Evolutionary conservation across 495 filamentous ascomycete species (phyloP).

Genomic region (Xanthoparmelia taractica): DNA sequence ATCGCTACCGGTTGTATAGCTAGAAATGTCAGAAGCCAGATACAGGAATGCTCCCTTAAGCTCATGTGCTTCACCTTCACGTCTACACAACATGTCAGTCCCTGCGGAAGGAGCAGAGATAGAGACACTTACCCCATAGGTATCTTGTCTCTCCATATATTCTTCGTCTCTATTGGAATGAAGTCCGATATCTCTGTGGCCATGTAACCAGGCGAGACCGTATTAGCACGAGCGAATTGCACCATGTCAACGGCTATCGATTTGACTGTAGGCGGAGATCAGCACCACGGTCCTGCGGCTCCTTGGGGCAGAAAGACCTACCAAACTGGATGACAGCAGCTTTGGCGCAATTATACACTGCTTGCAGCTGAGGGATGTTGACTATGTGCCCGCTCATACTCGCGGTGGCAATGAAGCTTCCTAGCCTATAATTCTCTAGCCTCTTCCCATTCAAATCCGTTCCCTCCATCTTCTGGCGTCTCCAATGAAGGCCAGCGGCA

Average conservation of each 20-base stretch:
- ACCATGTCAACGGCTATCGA: slow-evolving; percentile 83
- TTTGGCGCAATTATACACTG: slow-evolving; percentile 84
- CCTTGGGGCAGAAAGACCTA: slow-evolving; percentile 32
- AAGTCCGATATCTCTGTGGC: slow-evolving; percentile 75
- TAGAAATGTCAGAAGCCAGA: slow-evolving; percentile 72
- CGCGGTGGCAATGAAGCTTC: slow-evolving; percentile 71
- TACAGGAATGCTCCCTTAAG: slow-evolving; percentile 88
- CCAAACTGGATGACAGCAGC: slow-evolving; percentile 75
- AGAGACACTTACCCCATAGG: slow-evolving; percentile 53
- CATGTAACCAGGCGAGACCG: slow-evolving; percentile 81
- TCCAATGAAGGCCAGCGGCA: slow-evolving; percentile 65
- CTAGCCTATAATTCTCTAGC: slow-evolving; percentile 57
- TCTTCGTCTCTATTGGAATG: slow-evolving; percentile 60
- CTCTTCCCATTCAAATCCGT: slow-evolving; percentile 58
- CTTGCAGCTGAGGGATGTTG: slow-evolving; percentile 81
- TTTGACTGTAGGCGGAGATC: slow-evolving; percentile 38
- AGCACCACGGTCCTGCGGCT: not conserved
- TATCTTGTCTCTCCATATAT: slow-evolving; percentile 70
- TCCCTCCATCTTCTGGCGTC: slow-evolving; percentile 55
- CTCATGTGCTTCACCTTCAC: slow-evolving; percentile 65
- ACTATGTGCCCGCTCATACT: slow-evolving; percentile 81
- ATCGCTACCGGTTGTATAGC: slow-evolving; percentile 67
- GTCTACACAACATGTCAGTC: slow-evolving; percentile 24
- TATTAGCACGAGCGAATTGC: slow-evolving; percentile 75
- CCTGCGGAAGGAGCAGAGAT: not conserved